Percentiles rank a stretch among this genome's conserved stretches.
Evolutionary conservation across 192 early-diverging fungal genomes (phyloP).

Genomic region (Powellomyces hirtus): DNA sequence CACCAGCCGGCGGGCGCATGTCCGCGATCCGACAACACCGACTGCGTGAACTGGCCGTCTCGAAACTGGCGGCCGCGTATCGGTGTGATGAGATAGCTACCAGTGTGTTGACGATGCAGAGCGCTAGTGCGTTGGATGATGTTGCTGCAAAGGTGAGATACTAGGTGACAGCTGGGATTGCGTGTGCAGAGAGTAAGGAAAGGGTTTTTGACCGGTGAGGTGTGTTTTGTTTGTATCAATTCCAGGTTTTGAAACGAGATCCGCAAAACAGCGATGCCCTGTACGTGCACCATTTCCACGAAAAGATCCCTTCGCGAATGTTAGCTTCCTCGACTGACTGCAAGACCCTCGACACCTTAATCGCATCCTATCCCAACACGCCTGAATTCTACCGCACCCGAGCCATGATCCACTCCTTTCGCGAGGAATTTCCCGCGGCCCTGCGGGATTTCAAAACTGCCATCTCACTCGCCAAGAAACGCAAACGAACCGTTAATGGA

Average conservation of each 20-base stretch:
- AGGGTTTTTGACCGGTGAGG: neutral
- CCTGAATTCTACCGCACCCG: conserved; percentile 41
- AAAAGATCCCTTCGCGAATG: conserved; percentile 45
- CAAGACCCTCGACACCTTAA: conserved; percentile 25
- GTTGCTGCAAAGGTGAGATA: conserved; percentile 30
- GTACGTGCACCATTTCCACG: conserved; percentile 45
- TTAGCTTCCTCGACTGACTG: conserved; percentile 36
- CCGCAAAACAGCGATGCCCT: conserved; percentile 35
- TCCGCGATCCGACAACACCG: conserved; percentile 30
- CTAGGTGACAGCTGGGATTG: neutral
- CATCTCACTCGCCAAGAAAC: conserved; percentile 27
- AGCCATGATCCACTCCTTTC: conserved; percentile 42
- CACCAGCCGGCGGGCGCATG: neutral
- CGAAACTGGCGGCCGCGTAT: conserved; percentile 37
- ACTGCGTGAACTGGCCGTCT: conserved; percentile 35
- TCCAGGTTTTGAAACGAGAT: conserved; percentile 33
- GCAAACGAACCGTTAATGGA: conserved; percentile 11
- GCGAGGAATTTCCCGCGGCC: conserved; percentile 34
- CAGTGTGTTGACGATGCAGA: conserved; percentile 38
- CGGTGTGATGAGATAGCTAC: conserved; percentile 41
- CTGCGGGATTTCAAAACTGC: conserved; percentile 38
- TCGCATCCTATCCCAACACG: conserved; percentile 17
- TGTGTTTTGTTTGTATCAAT: neutral
- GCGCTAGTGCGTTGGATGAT: conserved; percentile 38
- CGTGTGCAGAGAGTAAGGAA: too few species aligned